Base-by-base conservation (phyloP, 2,329 filamentous ascomycete genomes). In the Chrysoporthe cubensis region DNA sequence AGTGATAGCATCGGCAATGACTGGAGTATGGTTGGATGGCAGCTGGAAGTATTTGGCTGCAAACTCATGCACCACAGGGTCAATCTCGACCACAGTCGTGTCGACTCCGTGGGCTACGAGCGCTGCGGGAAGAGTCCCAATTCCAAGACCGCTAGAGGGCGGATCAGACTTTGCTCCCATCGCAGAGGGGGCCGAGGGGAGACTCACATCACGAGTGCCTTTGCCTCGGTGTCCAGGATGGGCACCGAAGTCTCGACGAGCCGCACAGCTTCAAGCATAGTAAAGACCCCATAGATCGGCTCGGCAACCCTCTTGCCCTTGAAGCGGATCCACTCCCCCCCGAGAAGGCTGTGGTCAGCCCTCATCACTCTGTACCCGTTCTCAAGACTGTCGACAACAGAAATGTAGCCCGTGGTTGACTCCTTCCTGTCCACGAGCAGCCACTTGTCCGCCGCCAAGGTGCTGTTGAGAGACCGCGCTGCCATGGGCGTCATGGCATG, bases 281-380 rank as follows among this genome's bases (percentile, higher is more conserved):
- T 90, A 77, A 99, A 99, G n/a, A 98, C 91, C 11, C 93, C 91
- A 76, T 98, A 99, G 66, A 99, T 93, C 0, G 95, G 93, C 79
- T 99, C 96, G 13, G 88, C 87, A 21, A 93, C 85, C 70, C 75
- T 81, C 62, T 80, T 83, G 69, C 76, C 90, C 78, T 74, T 78
- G 72, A 80, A 81, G 52, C 83, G 83, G 14, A 90, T 85, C 95
- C 95, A 99, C 79, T 97, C 92, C 46, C 96, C 96, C 52, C 96
- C 96, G 1, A 99, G 85, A 43, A 99, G 84, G 74, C 94, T 97
- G 78, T 99, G 96, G 74, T 98, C 96, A 77, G 94, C 97, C 69
- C 96, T 88, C 84, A 99, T 87, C 18, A 94, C 88, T 1, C 94
- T 87, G 79, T 92, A 97, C 1, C 89, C 87, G 50, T 88, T 83